A percentile compares a stretch with the other conserved stretches of the same genome.
These are phyloP conservation scores for Durotheca rogersii DNA, from an alignment of 495 filamentous ascomycete genomes.

Conservation along the genomic window DNA sequence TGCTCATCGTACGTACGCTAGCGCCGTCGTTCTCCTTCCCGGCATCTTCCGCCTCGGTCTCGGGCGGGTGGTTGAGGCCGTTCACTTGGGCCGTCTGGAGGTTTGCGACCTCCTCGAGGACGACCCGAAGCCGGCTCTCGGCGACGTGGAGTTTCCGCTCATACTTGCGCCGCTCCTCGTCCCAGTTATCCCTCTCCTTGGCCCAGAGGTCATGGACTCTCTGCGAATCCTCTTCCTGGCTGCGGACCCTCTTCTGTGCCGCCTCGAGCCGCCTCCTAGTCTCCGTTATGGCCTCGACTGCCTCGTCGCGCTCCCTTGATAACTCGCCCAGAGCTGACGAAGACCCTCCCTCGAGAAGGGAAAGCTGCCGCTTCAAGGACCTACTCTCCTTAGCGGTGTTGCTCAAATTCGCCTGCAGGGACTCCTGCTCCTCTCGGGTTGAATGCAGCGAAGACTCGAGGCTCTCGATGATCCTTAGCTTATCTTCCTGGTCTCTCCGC, in stretches of 20 bases:
- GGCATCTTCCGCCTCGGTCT: slow-evolving; percentile 56
- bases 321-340: slow-evolving; percentile 80
- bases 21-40: slow-evolving; percentile 68
- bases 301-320: slow-evolving; percentile 82
- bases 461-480: slow-evolving; percentile 76
- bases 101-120: slow-evolving; percentile 80
- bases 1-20: slow-evolving; percentile 75
- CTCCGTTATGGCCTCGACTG: slow-evolving; percentile 70
- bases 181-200: slow-evolving; percentile 78
- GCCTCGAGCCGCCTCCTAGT: slow-evolving; percentile 76
- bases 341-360: slow-evolving; percentile 82
- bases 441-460: slow-evolving; percentile 75
- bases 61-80: slow-evolving; percentile 39
- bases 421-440: slow-evolving; percentile 70
- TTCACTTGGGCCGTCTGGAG: slow-evolving; percentile 61
- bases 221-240: slow-evolving; percentile 79
- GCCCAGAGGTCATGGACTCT: slow-evolving; percentile 75
- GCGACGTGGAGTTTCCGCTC: slow-evolving; percentile 85
- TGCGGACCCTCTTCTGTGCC: slow-evolving; percentile 72
- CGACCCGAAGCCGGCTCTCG: slow-evolving; percentile 78
- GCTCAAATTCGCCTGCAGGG: slow-evolving; percentile 59
- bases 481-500: slow-evolving; percentile 84
- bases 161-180: slow-evolving; percentile 72
- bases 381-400: slow-evolving; percentile 70
- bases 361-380: slow-evolving; percentile 79